Base-by-base conservation (phyloP, 2,329 filamentous ascomycete species). In the Curvularia eragrostidis region DNA sequence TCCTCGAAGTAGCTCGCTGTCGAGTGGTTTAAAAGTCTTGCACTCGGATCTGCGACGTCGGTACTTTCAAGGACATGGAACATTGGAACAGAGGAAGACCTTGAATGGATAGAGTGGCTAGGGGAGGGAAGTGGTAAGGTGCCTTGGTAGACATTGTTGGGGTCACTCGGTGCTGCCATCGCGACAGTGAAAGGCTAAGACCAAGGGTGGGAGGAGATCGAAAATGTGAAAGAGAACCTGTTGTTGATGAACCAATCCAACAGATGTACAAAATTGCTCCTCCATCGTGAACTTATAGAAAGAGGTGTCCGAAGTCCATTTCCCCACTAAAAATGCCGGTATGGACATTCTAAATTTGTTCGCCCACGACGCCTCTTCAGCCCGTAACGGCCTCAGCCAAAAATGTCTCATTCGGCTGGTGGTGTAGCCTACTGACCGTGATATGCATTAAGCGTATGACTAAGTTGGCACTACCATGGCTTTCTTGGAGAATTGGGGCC, bases 391-490 rank as follows among this genome's bases (percentile, higher is more conserved):
- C 26, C 3, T 49, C 34, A 26, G 24, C 32, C 15, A 30, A 21
- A 41, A 36, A 43, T 26, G 23, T 43, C 41, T 26, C 41, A 26
- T 3, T 43, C n/a, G 21, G 6, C 26, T 43, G 41, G 23, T 43
- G 13, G 41, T 43, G 10, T 24, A 42, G 21, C 13, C 15, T 43
- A 8, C 21, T 7, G 5, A n/a, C 13, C 3, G 28, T 21, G 41
- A 21, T n/a, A 54, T 48, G 13, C 46, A 26, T 49, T 48, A 48
- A 54, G 44, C 38, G 28, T 15, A 44, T 30, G 38, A 15, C 38
- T 34, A 36, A 48, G 54, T 53, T 49, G 53, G 54, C 50, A 48
- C 50, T 48, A 44, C 48, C 26, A 44, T 18, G 36, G 42, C 18
- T 43, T 48, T 44, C 21, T 47, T 36, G 21, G 38, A 15, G 36